A percentile compares a stretch with the other conserved stretches of the same genome.
phyloP scores from a whole-genome alignment of 805 yeast genomes.

The Saturnispora hagleri region DNA sequence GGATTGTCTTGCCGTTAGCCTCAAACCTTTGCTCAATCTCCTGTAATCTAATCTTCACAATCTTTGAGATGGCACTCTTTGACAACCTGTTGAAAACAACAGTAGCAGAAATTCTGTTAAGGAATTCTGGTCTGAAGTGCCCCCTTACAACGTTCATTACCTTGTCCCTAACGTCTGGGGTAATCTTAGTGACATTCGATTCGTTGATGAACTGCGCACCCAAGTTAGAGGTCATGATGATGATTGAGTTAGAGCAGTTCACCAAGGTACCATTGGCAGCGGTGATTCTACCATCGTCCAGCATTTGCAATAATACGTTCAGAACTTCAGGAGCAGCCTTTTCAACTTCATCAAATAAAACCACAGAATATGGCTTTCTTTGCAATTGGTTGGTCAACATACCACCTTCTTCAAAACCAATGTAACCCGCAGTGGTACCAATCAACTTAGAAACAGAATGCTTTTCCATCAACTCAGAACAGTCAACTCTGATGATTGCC shows the following conservation, averaged over 20 bases:
- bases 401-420: slow-evolving; percentile 98
- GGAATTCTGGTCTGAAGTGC: slow-evolving; percentile 95
- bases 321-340: slow-evolving; percentile 98
- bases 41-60: slow-evolving; percentile 72
- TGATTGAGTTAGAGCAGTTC: slow-evolving; percentile 84
- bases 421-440: slow-evolving; percentile 96
- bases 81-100: slow-evolving; percentile 90
- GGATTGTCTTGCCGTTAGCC: slow-evolving; percentile 70
- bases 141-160: slow-evolving; percentile 79
- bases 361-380: slow-evolving; percentile 91
- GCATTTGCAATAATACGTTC: slow-evolving; percentile 81
- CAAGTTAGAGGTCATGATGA: slow-evolving; percentile 94
- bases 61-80: slow-evolving; percentile 83
- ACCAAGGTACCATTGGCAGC: slow-evolving; percentile 90
- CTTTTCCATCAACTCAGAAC: slow-evolving; percentile 92
- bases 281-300: slow-evolving; percentile 95
- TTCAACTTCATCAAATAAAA: slow-evolving; percentile 94
- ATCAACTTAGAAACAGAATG: slow-evolving; percentile 90
- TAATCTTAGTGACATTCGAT: slow-evolving; percentile 50
- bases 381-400: slow-evolving; percentile 85
- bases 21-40: slow-evolving; percentile 85
- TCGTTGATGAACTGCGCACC: slow-evolving; percentile 87
- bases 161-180: slow-evolving; percentile 56
- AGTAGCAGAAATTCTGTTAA: slow-evolving; percentile 90
- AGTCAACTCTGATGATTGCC: slow-evolving; percentile 95